phyloP scores from a whole-genome alignment of 176 grass and related monocot species.

The Secale cereale region DNA sequence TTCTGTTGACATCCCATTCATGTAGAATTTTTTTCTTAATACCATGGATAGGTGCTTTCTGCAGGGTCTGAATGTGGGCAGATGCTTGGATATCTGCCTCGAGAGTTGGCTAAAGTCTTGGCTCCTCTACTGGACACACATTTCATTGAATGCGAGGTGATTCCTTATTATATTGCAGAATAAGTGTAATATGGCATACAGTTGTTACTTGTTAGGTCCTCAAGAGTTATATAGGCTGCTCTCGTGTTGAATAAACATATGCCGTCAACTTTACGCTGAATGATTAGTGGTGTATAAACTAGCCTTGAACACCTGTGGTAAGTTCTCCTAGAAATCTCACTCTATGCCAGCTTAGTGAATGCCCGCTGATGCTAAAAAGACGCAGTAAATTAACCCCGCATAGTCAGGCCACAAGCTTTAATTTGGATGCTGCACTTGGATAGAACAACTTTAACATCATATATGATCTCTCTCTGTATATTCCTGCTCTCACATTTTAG shows the following conservation, averaged over 20 bases:
- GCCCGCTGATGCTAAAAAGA: not conserved
- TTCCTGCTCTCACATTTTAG: not conserved
- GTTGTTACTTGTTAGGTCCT: not conserved
- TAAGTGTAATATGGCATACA: not conserved
- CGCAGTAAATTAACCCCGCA: not conserved
- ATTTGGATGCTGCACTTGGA: not conserved
- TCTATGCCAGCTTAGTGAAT: conserved; percentile 5
- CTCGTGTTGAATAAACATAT: conserved; percentile 4
- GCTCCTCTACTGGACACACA: conserved; percentile 71
- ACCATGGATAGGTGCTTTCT: conserved; percentile 64
- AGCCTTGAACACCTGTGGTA: not conserved
- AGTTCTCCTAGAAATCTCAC: not conserved
- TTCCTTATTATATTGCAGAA: conserved; percentile 2
- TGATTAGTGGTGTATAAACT: not conserved
- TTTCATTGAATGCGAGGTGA: conserved; percentile 69
- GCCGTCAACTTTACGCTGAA: not conserved
- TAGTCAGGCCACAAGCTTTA: not conserved
- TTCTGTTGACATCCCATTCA: conserved; percentile 12
- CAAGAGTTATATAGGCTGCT: not conserved
- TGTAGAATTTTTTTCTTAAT: conserved; percentile 5
- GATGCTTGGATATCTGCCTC: conserved; percentile 84
- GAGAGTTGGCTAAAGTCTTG: conserved; percentile 73
- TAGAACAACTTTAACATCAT: not conserved
- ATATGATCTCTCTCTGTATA: not conserved
- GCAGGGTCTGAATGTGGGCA: conserved; percentile 32